phyloP scores from a whole-genome alignment of 306 rosid species.

The Vigna mungo region DNA sequence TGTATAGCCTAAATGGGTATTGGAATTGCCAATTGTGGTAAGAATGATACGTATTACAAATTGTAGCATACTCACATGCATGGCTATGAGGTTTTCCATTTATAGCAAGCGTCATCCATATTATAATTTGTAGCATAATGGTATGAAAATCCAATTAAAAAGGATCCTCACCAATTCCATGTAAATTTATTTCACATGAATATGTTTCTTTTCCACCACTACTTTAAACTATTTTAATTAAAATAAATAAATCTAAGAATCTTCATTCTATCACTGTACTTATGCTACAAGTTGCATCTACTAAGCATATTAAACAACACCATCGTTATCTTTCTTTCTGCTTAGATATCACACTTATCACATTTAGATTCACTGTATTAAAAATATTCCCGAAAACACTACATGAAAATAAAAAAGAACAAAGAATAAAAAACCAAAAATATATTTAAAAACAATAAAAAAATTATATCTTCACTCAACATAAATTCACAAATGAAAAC shows the following conservation, averaged over 20 bases:
- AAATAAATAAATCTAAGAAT: not conserved
- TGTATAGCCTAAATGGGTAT: not conserved
- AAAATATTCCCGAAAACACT: not conserved
- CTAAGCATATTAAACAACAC: constrained; percentile 16
- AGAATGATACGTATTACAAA: not conserved
- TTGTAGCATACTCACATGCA: not conserved
- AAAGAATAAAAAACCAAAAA: not conserved
- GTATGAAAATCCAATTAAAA: constrained; percentile 1
- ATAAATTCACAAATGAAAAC: constrained; percentile 16
- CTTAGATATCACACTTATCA: constrained; percentile 4
- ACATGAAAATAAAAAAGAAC: constrained; percentile 20
- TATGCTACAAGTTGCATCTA: constrained; percentile 15
- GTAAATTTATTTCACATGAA: constrained; percentile 8
- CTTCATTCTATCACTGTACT: constrained; percentile 20
- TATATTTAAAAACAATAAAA: not conserved
- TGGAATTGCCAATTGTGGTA: not conserved
- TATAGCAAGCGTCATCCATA: not conserved
- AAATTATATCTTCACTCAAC: constrained; percentile 12
- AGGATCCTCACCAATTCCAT: not conserved
- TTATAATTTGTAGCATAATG: constrained; percentile 8
- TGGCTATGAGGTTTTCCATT: not conserved
- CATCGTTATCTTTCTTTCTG: not conserved
- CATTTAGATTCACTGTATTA: not conserved
- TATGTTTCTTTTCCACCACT: constrained; percentile 1
- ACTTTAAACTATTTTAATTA: not conserved